Base-by-base conservation (phyloP, 306 rosid genomes). In the Amphicarpaea edgeworthii region DNA sequence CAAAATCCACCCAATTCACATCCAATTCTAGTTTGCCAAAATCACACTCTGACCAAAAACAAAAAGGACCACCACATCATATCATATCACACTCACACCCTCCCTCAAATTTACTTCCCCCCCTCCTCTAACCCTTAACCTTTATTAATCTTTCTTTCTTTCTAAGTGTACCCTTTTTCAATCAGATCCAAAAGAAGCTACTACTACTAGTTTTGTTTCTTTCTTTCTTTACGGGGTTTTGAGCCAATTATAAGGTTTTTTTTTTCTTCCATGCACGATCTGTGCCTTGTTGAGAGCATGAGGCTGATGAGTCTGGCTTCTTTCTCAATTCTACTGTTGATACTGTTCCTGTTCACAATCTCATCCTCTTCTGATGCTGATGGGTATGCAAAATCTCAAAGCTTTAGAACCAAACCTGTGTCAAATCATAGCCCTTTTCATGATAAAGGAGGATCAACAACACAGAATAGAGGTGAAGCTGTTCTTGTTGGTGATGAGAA, bases 401-500 rank as follows among this genome's bases (percentile, higher is more conserved):
- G 73, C 84, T 66, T 76, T 63, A 76, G 55, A 73, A 76, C 64
- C 72, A 72, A 75, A 40, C 58, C 86, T 71, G 2, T 81, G 43
- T 32, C 91, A 38, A 70, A 74, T 32, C 26, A 6, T 55, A 71
- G 55, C 41, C 42, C 82, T 70, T 42, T 38, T 73, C n/a, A n/a
- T n/a, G n/a, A n/a, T n/a, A 64, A 63, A 62, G 70, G 59, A 70
- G 54, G 59, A 43, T 81, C 78, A n/a, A n/a, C n/a, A n/a, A 61
- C 68, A 72, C 43, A 79, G 24, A 57, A 78, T 14, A 38, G 41
- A 78, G 78, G 62, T 73, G 73, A 30, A 30, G 37, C 61, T 6
- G 80, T 65, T 72, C 68, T 83, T 81, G 88, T 83, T 81, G 88
- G 72, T 77, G 91, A 79, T 71, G 87, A 87, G 7, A 89, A 89